Evolutionary conservation across 2,329 filamentous ascomycete species (phyloP).

Genomic region (Fusarium brevicatenulatum): DNA sequence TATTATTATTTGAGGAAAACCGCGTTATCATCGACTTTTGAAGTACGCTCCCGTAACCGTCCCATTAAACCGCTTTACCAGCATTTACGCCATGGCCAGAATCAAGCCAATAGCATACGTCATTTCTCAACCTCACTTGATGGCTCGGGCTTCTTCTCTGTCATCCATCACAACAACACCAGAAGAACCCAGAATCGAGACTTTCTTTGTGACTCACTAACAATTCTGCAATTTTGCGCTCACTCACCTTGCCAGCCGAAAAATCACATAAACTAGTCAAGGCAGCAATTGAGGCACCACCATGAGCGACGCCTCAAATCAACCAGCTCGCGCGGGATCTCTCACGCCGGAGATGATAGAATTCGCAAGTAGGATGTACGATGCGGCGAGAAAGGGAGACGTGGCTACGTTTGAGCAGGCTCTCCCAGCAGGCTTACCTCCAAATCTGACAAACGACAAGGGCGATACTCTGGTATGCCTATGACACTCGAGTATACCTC

Average conservation of each 20-base stretch:
- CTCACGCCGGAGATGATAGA: constrained; percentile 73
- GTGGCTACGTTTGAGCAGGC: constrained; percentile 69
- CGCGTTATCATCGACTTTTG: neutral
- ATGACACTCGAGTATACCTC: constrained; percentile 39
- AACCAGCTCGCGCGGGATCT: constrained; percentile 14
- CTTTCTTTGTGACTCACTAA: neutral
- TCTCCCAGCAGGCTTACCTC: constrained; percentile 71
- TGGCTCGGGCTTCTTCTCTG: neutral
- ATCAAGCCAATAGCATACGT: constrained; percentile 14
- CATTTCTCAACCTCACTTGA: constrained; percentile 14
- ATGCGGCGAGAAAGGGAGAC: constrained; percentile 70
- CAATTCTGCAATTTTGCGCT: neutral
- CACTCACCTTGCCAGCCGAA: neutral
- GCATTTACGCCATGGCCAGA: neutral
- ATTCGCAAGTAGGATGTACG: constrained; percentile 73
- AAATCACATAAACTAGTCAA: neutral
- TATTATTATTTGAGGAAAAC: neutral
- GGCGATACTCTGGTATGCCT: constrained; percentile 72
- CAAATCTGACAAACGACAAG: constrained; percentile 77
- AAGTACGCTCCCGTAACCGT: neutral
- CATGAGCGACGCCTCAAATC: constrained; percentile 30
- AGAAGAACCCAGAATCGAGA: neutral
- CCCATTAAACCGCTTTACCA: neutral
- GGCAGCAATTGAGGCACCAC: neutral
- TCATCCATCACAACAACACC: neutral